Evolutionary conservation across 345 rosid genomes (phyloP).

Genomic region (Diplotaxis tenuifolia): DNA sequence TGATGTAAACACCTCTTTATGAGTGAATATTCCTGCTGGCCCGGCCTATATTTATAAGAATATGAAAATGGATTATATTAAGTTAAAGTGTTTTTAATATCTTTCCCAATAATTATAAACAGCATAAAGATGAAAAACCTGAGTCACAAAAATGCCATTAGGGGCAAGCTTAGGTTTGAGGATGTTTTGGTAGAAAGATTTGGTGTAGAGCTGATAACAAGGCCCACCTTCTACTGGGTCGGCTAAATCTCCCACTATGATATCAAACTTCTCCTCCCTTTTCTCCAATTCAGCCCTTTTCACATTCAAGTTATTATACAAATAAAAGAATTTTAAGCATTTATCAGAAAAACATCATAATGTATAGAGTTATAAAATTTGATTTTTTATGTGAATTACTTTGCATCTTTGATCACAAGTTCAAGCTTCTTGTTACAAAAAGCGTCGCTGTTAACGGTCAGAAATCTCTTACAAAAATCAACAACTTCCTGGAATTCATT

Average conservation of each 20-base stretch:
- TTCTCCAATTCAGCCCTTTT: constrained; percentile 73
- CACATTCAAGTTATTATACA: not conserved
- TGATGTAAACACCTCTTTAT: constrained; percentile 88
- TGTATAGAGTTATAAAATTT: not conserved
- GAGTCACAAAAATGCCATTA: constrained; percentile 84
- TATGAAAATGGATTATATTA: not conserved
- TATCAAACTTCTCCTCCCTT: constrained; percentile 66
- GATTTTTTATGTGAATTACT: constrained; percentile 41
- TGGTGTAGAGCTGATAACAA: constrained; percentile 93
- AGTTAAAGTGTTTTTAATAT: not conserved
- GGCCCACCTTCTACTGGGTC: constrained; percentile 98
- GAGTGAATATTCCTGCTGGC: constrained; percentile 89
- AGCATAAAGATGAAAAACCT: constrained; percentile 42
- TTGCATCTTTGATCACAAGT: constrained; percentile 80
- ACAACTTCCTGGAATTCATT: constrained; percentile 72
- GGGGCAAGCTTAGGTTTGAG: constrained; percentile 74
- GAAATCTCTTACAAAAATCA: constrained; percentile 62
- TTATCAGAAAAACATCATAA: too few relatives aligned
- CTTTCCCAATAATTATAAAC: not conserved
- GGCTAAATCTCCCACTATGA: constrained; percentile 87
- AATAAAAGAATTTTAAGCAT: too few relatives aligned
- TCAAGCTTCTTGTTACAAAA: constrained; percentile 69
- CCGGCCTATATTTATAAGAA: constrained; percentile 54
- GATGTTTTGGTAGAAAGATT: constrained; percentile 68
- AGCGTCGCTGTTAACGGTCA: constrained; percentile 74